Percentiles rank a stretch among this genome's conserved stretches.
Conservation (phyloP, 208 protist species). For the Borovskyia barvae region DNA sequence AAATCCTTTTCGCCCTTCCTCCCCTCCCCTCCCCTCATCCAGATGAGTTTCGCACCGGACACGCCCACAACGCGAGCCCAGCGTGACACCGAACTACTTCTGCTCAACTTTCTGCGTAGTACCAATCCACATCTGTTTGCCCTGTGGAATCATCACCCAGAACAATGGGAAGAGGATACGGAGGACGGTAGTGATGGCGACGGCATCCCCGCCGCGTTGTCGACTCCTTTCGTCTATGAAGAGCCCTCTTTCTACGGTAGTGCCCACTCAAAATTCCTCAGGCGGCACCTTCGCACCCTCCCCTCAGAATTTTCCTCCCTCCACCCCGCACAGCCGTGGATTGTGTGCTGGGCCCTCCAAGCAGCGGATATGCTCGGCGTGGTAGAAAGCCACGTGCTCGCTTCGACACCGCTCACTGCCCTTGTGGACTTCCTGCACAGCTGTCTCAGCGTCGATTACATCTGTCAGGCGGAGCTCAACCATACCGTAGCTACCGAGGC, state of each 20-base stretch:
- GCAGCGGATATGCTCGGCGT: conserved; percentile 72
- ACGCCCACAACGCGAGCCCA: conserved; percentile 45
- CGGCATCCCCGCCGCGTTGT: not conserved
- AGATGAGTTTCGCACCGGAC: conserved; percentile 24
- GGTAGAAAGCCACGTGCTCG: conserved; percentile 36
- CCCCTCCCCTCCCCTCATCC: not conserved
- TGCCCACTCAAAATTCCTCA: conserved; percentile 35
- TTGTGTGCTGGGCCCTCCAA: conserved; percentile 80
- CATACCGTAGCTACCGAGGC: no score
- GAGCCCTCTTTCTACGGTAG: conserved; percentile 6
- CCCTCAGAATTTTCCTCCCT: conserved; percentile 24
- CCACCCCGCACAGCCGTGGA: conserved; percentile 70
- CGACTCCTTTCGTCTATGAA: not conserved
- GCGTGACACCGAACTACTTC: conserved; percentile 53
- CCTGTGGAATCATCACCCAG: conserved; percentile 42
- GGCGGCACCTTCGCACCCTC: conserved; percentile 18
- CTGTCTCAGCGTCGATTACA: conserved; percentile 41
- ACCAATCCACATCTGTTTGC: conserved; percentile 43
- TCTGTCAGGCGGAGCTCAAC: conserved; percentile 11
- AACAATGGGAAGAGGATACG: conserved; percentile 4
- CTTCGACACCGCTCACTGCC: conserved; percentile 30
- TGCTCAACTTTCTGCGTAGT: conserved; percentile 45
- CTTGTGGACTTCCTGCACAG: conserved; percentile 49
- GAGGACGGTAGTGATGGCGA: not conserved
- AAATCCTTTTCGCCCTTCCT: no score